A percentile compares a stretch with the other conserved stretches of the same genome.
phyloP scores from a whole-genome alignment of 2,329 filamentous ascomycete species.

The Penicillium freii region DNA sequence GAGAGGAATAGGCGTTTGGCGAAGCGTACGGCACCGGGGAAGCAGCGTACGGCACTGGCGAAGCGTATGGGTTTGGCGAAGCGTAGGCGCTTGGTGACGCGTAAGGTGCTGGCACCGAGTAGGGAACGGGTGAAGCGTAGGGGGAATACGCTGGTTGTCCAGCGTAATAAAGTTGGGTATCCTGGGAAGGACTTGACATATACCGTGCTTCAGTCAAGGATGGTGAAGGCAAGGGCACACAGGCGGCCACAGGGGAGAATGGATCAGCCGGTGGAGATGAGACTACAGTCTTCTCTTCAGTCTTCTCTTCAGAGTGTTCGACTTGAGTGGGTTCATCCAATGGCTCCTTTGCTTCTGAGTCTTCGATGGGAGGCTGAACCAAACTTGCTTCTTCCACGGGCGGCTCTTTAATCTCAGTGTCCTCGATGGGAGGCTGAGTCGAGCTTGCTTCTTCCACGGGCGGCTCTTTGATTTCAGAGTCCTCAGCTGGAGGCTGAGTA shows the following conservation, averaged over 20 bases:
- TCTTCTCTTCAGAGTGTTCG: constrained; percentile 14
- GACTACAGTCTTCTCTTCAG: constrained; percentile 21
- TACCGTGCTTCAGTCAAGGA: constrained; percentile 32
- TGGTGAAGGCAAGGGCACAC: constrained; percentile 33
- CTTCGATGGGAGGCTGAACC: background rate
- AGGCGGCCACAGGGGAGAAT: constrained; percentile 24
- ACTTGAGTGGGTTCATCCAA: constrained; percentile 1
- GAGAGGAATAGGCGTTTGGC: constrained; percentile 13
- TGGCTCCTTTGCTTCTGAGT: background rate
- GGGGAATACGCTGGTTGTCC: constrained; percentile 23
- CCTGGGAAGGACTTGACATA: constrained; percentile 27
- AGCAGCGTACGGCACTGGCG: constrained; percentile 10
- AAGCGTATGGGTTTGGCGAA: constrained; percentile 14
- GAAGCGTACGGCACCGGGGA: background rate
- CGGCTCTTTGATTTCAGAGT: background rate
- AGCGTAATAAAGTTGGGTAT: constrained; percentile 26
- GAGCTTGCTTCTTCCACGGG: background rate
- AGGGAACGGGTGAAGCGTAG: constrained; percentile 16
- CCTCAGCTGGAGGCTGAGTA: background rate
- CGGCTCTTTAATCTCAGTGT: background rate
- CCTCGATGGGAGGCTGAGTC: background rate
- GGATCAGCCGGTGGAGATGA: constrained; percentile 26
- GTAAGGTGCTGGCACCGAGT: constrained; percentile 10
- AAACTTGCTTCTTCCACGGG: background rate
- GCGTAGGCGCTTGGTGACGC: constrained; percentile 12